Conservation (phyloP, 164 flowering plant species). For the Santalum album region DNA sequence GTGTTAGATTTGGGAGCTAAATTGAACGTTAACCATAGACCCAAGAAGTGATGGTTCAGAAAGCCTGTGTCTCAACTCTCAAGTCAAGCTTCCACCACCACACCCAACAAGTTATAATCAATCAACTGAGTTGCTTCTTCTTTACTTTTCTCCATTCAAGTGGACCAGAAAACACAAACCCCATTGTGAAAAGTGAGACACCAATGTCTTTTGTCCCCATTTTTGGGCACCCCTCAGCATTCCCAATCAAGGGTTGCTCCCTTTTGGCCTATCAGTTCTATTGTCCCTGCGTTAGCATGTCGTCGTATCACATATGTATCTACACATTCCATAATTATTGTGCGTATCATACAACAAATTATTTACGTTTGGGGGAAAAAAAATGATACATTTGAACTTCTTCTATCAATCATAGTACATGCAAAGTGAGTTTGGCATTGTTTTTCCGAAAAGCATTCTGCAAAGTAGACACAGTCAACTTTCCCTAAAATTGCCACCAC, state of each 20-base stretch:
- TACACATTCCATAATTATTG: no score
- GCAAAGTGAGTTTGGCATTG: no score
- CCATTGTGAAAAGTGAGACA: not conserved
- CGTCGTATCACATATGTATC: not conserved
- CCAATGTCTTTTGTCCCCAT: constrained; percentile 8
- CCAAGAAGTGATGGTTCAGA: not conserved
- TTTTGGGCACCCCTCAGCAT: constrained; percentile 5
- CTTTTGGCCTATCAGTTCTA: constrained; percentile 5
- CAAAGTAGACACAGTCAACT: no score
- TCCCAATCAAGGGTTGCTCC: constrained; percentile 15
- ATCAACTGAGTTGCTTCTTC: constrained; percentile 15
- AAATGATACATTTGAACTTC: no score
- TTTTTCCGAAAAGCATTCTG: no score
- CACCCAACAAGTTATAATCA: not conserved
- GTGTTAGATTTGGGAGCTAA: no score
- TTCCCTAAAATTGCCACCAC: no score
- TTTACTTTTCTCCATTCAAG: constrained; percentile 8
- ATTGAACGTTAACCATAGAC: not conserved
- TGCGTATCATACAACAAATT: no score
- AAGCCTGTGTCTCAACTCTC: constrained; percentile 5
- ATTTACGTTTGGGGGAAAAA: no score
- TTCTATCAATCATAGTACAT: no score
- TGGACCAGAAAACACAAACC: not conserved
- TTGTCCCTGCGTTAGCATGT: not conserved
- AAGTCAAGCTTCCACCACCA: constrained; percentile 12